These are phyloP conservation scores for Yarrowia deformans DNA, from an alignment of 805 yeast genomes.

Conservation along the genomic window DNA sequence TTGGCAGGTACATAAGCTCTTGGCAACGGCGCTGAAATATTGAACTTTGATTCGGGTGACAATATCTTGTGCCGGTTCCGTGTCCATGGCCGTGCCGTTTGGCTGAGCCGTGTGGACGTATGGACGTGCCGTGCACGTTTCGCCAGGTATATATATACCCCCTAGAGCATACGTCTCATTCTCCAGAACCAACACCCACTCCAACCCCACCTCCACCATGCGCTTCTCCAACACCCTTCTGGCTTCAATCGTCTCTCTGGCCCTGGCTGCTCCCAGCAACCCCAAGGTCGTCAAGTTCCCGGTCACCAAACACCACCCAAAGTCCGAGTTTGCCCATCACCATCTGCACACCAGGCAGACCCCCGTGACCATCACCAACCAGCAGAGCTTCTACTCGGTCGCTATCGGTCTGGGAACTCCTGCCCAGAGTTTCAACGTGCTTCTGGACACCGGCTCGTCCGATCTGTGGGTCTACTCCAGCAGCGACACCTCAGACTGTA, in stretches of 20 bases:
- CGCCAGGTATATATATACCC: no score
- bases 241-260: background rate
- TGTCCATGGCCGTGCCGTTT: no score
- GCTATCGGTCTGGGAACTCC: conserved; percentile 62
- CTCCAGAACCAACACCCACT: no score
- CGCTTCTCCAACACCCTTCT: conserved; percentile 8
- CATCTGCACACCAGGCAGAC: conserved; percentile 3
- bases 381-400: conserved; percentile 41
- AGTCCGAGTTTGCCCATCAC: background rate
- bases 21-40: conserved; percentile 14
- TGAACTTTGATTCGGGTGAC: background rate
- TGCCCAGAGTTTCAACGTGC: conserved; percentile 58
- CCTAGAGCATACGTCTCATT: no score
- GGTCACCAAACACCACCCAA: conserved; percentile 19
- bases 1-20: background rate
- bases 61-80: background rate
- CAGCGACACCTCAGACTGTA: background rate
- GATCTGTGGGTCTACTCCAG: conserved; percentile 65
- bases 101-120: no score
- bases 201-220: background rate
- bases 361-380: conserved; percentile 9
- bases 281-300: conserved; percentile 15
- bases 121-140: no score
- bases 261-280: conserved; percentile 7
- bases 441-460: conserved; percentile 75